A percentile compares a stretch with the other conserved stretches of the same genome.
phyloP scores from a whole-genome alignment of 768 basidiomycete genomes.

The Kwoniella pini region DNA sequence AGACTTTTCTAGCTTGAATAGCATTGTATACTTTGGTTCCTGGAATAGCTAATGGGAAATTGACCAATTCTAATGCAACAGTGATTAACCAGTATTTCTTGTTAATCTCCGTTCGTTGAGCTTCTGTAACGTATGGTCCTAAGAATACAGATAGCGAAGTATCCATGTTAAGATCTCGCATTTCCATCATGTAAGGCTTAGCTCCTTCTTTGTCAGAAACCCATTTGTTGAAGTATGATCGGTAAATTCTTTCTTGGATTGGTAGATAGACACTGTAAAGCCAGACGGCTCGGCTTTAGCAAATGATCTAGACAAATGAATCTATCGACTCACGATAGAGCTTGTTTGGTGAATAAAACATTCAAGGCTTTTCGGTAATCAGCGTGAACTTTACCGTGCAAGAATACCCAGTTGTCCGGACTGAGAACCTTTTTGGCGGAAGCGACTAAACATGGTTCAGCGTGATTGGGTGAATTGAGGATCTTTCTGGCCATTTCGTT shows the following conservation, averaged over 20 bases:
- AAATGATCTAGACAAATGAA: no score
- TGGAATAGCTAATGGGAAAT: conserved; percentile 92
- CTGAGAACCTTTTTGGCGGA: conserved; percentile 84
- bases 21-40: conserved; percentile 96
- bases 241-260: conserved; percentile 79
- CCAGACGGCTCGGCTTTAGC: no score
- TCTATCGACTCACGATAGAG: conserved; percentile 80
- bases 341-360: conserved; percentile 88
- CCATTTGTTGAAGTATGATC: conserved; percentile 75
- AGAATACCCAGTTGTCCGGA: conserved; percentile 96
- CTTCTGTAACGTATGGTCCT: conserved; percentile 80
- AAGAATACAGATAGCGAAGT: conserved; percentile 95
- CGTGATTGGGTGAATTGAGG: conserved; percentile 85
- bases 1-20: conserved; percentile 82
- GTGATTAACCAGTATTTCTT: conserved; percentile 97
- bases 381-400: conserved; percentile 88
- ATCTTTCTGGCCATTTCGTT: conserved; percentile 94
- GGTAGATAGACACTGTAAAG: conserved; percentile 70
- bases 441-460: conserved; percentile 91
- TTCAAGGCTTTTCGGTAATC: conserved; percentile 92
- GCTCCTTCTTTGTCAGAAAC: conserved; percentile 60
- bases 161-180: conserved; percentile 94
- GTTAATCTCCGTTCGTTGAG: conserved; percentile 75
- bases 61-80: conserved; percentile 91
- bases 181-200: conserved; percentile 72